A percentile compares a stretch with the other conserved stretches of the same genome.
Evolutionary conservation across 2,329 filamentous ascomycete genomes (phyloP).

Genomic region (Drechslerella coelobrocha): DNA sequence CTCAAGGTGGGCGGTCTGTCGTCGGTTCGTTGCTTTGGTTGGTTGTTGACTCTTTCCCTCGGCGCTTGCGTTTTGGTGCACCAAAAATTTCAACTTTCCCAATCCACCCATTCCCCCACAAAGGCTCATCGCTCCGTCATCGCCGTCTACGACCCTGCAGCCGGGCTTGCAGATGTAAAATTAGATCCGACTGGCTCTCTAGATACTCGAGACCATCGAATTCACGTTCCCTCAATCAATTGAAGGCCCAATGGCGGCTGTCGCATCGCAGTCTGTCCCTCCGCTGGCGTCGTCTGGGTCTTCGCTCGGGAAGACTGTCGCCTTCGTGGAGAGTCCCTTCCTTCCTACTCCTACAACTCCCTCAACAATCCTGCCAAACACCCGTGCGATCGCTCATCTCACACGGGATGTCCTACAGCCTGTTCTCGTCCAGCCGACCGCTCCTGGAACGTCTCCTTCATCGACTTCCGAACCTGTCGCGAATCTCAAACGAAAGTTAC

Average conservation of each 20-base stretch:
- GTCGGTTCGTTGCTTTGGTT: neutral
- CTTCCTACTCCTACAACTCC: constrained; percentile 21
- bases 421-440: constrained; percentile 30
- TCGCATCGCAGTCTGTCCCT: constrained; percentile 14
- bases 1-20: constrained; percentile 22
- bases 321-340: constrained; percentile 36
- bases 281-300: constrained; percentile 7
- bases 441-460: constrained; percentile 5
- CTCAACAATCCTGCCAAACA: constrained; percentile 25
- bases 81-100: constrained; percentile 33
- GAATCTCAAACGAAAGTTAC: constrained; percentile 44
- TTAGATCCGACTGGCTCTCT: neutral
- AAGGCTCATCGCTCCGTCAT: constrained; percentile 28
- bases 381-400: constrained; percentile 44
- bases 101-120: constrained; percentile 6
- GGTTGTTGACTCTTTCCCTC: constrained; percentile 15
- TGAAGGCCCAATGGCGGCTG: constrained; percentile 24
- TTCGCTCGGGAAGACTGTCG: constrained; percentile 5
- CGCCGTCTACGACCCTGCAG: constrained; percentile 20
- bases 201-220: constrained; percentile 7
- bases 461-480: constrained; percentile 34
- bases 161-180: neutral
- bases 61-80: constrained; percentile 24
- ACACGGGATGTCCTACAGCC: constrained; percentile 44
- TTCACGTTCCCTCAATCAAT: neutral